Evolutionary conservation across 805 yeast species (phyloP), one percentile per base, ranked within the genome.

Genomic region (Debaryomyces maramus): DNA sequence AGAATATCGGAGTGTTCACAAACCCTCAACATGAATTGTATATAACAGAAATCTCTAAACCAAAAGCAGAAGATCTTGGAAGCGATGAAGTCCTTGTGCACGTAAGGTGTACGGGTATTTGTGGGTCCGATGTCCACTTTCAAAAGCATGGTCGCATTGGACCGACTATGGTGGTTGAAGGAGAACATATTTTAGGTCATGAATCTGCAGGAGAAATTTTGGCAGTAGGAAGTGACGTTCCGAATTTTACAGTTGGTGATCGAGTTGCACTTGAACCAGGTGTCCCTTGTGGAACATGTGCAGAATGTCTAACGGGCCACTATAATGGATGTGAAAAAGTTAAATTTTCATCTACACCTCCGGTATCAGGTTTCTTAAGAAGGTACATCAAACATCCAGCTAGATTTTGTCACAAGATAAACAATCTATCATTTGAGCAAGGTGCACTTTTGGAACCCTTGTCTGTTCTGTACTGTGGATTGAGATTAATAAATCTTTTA

Each of bases 241-340:
- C 64, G 20, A 62, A 70, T 40, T 40, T 56, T 23, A 64, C 70
- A 41, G 67, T 65, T 20, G 77, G 78, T 33, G 78, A 73, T 46
- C 55, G 70, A 34, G 77, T 73, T 23, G 75, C 77, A 15, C 55
- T 73, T 46, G 78, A 80, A 56, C 83, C 84, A 5, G 81, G 78
- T 38, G 58, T 70, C 31, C 75, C 80, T 18, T 79, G 83, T 48
- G 58, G 67, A 28, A 52, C 53, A 23, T 52, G 59, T 40, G 28
- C 35, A 17, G 24, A 18, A 3, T 42, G 45, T 28, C 28, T 34
- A 18, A 35, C 15, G 9, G 45, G 45, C 9, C 22, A 30, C 3
- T 42, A 42, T 18, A 42, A 42, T 38, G 13, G 37, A 40, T 30
- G 35, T 11, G 16, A 32, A 17, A 10, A 32, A 7, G 24, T 32